Base-by-base conservation (phyloP, 73 alveolate genomes). In the Stentor coeruleus region DNA sequence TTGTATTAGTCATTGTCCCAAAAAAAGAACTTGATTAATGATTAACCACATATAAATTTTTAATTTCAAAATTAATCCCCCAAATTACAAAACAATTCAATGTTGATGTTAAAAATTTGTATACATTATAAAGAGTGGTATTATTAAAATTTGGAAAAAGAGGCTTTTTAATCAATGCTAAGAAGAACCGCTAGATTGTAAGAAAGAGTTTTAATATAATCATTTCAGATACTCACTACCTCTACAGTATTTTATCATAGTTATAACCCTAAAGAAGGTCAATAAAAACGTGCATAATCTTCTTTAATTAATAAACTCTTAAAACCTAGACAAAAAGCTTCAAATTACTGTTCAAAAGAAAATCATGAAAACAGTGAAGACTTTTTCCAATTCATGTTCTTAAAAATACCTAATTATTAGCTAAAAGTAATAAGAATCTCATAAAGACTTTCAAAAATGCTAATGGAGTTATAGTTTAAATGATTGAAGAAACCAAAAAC, bases 301-400 rank as follows among this genome's bases (percentile, higher is more conserved):
- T 60, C 87, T 28, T 60, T 93, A 81, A 59, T 82, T 41, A 89
- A 85, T 59, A 55, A 38, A 72, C 88, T 91, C 81, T 87, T 75
- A 38, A 75, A 35, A 39, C 77, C 81, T 39, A 66, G 83, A 2
- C 80, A 75, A 66, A 82, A 40, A 74, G 88, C 82, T 59, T 95
- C 87, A 3, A 83, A 91, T 89, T 93, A 89, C 74, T 95, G 98
- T 28, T 82, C 94, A 4, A 91, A 88, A 81, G 98, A 91, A 58
- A 95, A 93, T 59, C 75, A 85, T 28, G 94, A 93, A 39, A 96
- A 91, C 66, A 86, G 95, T 3, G 98, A 93, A 59, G 98, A 93
- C 83, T 93, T 93, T 94, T 93, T 88, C 93, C 96, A 96, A 82
- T 93, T 91, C 84, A 96, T 92, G 39, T 85, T 83, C 77, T 85